phyloP scores from a whole-genome alignment of 768 basidiomycete species.

The Amyloporia xantha region DNA sequence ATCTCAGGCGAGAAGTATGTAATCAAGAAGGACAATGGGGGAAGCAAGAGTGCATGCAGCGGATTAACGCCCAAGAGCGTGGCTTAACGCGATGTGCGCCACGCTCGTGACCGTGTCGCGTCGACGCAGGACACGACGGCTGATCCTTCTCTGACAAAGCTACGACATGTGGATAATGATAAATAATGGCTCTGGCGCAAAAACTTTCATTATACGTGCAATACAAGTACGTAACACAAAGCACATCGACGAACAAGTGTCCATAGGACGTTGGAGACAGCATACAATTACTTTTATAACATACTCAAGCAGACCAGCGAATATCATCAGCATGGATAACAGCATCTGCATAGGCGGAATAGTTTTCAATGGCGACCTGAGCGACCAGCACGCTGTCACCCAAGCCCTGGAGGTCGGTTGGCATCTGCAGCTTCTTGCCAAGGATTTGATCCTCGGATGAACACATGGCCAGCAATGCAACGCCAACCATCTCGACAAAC shows the following conservation, averaged over 20 bases:
- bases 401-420: constrained; percentile 36
- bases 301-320: constrained; percentile 16
- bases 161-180: too few relatives aligned
- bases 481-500: constrained; percentile 52
- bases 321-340: constrained; percentile 25
- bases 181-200: too few relatives aligned
- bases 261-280: too few relatives aligned
- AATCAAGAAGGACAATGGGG: not conserved
- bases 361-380: constrained; percentile 52
- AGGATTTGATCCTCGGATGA: constrained; percentile 43
- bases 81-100: not conserved
- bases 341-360: constrained; percentile 52
- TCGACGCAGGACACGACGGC: too few relatives aligned
- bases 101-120: not conserved
- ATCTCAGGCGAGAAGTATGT: constrained; percentile 28
- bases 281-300: too few relatives aligned
- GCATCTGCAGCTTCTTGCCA: constrained; percentile 44
- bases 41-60: not conserved
- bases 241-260: too few relatives aligned
- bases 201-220: not conserved
- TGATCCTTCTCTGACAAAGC: too few relatives aligned
- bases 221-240: not conserved
- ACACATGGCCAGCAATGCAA: constrained; percentile 51
- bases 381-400: constrained; percentile 43
- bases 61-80: not conserved